These are phyloP conservation scores for Fusarium avenaceum DNA, from an alignment of 2,329 filamentous ascomycete genomes.

Conservation along the genomic window DNA sequence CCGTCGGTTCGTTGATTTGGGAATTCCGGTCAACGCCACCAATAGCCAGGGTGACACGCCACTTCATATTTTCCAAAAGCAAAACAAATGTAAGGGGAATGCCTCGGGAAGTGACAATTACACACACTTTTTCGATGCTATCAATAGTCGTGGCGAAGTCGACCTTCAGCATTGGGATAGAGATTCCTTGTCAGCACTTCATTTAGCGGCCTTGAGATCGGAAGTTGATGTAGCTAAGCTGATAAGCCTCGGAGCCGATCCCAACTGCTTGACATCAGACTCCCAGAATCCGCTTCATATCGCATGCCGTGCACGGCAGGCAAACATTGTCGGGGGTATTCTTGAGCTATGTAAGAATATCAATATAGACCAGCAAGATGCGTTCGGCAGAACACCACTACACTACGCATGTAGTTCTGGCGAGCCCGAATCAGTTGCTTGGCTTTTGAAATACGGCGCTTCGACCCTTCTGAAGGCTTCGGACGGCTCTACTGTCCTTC, in stretches of 20 bases:
- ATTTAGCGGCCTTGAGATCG: constrained; percentile 36
- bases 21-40: constrained; percentile 32
- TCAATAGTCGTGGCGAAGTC: constrained; percentile 7
- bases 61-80: constrained; percentile 25
- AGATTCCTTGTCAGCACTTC: constrained; percentile 29
- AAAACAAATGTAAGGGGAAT: too few species aligned
- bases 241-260: constrained; percentile 15
- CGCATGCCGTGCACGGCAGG: constrained; percentile 33
- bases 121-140: constrained; percentile 18
- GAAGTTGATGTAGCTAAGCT: constrained; percentile 16
- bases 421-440: constrained; percentile 30
- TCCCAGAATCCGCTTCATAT: constrained; percentile 39
- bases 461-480: constrained; percentile 4
- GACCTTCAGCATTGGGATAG: constrained; percentile 35
- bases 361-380: constrained; percentile 34
- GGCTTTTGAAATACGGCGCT: constrained; percentile 32
- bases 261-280: constrained; percentile 27
- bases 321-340: constrained; percentile 26
- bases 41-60: constrained; percentile 36
- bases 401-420: constrained; percentile 42
- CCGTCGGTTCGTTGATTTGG: constrained; percentile 30
- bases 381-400: constrained; percentile 35
- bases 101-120: background rate
- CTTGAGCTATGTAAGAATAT: background rate
- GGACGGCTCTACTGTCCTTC: constrained; percentile 13